A percentile compares a stretch with the other conserved stretches of the same genome.
Conservation (phyloP, 495 filamentous ascomycete genomes). For the Massariosphaeria phaeospora region DNA sequence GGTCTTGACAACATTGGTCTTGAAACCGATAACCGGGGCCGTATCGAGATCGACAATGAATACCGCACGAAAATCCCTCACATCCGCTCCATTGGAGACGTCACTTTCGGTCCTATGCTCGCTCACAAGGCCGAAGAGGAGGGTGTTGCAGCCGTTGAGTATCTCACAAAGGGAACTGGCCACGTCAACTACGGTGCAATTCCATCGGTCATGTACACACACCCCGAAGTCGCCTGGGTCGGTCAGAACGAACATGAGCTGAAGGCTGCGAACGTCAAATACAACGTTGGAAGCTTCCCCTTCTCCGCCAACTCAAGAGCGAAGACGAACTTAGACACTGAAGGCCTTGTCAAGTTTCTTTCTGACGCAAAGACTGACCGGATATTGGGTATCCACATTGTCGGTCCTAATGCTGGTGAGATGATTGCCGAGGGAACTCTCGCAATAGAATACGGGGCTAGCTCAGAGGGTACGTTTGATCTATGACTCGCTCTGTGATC, state of each 20-base stretch:
- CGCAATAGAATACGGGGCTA: slow-evolving; percentile 93
- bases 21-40: slow-evolving; percentile 88
- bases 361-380: slow-evolving; percentile 95
- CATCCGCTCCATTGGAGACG: slow-evolving; percentile 94
- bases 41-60: slow-evolving; percentile 93
- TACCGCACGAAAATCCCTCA: slow-evolving; percentile 96
- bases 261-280: slow-evolving; percentile 82
- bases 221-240: slow-evolving; percentile 98
- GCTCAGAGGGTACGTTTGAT: slow-evolving; percentile 65
- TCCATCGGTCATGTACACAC: slow-evolving; percentile 98
- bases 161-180: slow-evolving; percentile 93
- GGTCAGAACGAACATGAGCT: slow-evolving; percentile 96
- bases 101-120: slow-evolving; percentile 97
- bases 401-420: slow-evolving; percentile 92
- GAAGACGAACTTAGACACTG: slow-evolving; percentile 97
- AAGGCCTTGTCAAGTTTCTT: slow-evolving; percentile 95
- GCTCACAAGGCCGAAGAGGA: slow-evolving; percentile 99
- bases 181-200: slow-evolving; percentile 99
- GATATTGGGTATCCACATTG: slow-evolving; percentile 91
- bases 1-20: slow-evolving; percentile 90
- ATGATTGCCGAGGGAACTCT: slow-evolving; percentile 98
- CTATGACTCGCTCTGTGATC: not conserved
- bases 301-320: slow-evolving; percentile 96
- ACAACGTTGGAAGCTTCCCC: slow-evolving; percentile 88
- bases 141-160: slow-evolving; percentile 88